Percentiles rank a stretch among this genome's conserved stretches.
These are phyloP conservation scores for Ophiostoma angusticollis DNA, from an alignment of 2,329 filamentous ascomycete species.

Conservation along the genomic window DNA sequence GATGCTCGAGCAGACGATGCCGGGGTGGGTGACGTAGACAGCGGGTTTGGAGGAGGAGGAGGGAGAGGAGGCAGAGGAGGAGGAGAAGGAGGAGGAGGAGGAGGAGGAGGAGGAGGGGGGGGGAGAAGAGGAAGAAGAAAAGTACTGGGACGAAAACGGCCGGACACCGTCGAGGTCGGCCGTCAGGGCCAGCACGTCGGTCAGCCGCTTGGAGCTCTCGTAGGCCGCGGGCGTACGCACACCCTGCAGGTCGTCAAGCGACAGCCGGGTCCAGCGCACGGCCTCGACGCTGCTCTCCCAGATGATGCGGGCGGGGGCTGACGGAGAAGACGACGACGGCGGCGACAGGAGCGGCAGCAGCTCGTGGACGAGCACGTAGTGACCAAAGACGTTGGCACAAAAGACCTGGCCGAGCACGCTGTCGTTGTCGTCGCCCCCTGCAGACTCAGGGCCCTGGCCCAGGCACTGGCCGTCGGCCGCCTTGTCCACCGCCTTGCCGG, in stretches of 20 bases:
- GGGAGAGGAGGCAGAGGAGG: no score
- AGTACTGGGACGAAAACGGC: conserved; percentile 39
- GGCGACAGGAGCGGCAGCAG: conserved; percentile 55
- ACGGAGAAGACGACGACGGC: conserved; percentile 28
- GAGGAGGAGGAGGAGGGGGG: no score
- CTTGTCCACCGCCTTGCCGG: conserved; percentile 19
- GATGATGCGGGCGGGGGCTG: conserved; percentile 52
- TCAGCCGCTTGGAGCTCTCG: conserved; percentile 77
- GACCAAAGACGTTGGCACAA: conserved; percentile 85
- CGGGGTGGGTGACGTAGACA: conserved; percentile 74
- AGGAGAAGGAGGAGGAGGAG: no score
- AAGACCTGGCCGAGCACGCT: conserved; percentile 70
- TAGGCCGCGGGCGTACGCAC: conserved; percentile 54
- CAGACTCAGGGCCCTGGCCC: no score
- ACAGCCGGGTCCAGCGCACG: conserved; percentile 32
- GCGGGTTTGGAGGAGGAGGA: no score
- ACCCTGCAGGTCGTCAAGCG: conserved; percentile 63
- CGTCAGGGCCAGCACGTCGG: conserved; percentile 70
- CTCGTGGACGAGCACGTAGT: conserved; percentile 78
- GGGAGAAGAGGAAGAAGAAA: no score
- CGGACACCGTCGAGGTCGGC: conserved; percentile 51
- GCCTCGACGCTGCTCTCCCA: conserved; percentile 83
- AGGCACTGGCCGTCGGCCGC: background rate
- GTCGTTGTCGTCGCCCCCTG: conserved; percentile 25
- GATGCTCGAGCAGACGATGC: conserved; percentile 71